These are phyloP conservation scores for Cairneyella variabilis DNA, from an alignment of 495 filamentous ascomycete species.

Conservation along the genomic window DNA sequence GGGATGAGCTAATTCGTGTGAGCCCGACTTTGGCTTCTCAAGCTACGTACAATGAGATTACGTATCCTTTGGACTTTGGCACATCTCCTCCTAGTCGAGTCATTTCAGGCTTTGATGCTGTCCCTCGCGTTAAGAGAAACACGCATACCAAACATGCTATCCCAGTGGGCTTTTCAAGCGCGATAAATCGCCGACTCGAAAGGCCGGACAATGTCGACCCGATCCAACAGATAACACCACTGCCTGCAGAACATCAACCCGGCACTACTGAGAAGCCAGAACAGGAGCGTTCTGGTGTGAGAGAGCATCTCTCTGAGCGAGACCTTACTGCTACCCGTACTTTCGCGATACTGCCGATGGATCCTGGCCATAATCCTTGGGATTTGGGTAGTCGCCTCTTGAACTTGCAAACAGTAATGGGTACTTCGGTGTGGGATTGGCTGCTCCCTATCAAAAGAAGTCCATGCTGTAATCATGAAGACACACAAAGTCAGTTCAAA, in stretches of 20 bases:
- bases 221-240: too few relatives aligned
- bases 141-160: too few relatives aligned
- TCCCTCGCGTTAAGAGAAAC: too few relatives aligned
- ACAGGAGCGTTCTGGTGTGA: background rate
- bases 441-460: conserved; percentile 64
- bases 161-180: too few relatives aligned
- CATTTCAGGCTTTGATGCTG: too few relatives aligned
- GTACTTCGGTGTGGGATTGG: conserved; percentile 65
- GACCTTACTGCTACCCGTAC: conserved; percentile 51
- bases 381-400: conserved; percentile 55
- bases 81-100: background rate
- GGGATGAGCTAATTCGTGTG: background rate
- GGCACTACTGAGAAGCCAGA: too few relatives aligned
- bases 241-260: too few relatives aligned
- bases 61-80: conserved; percentile 16
- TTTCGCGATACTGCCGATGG: conserved; percentile 71
- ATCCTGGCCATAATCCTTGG: conserved; percentile 75
- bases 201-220: too few relatives aligned
- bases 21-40: background rate
- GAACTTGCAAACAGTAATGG: conserved; percentile 76
- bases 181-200: too few relatives aligned
- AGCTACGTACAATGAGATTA: conserved; percentile 13
- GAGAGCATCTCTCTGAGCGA: conserved; percentile 18
- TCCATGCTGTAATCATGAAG: conserved; percentile 53
- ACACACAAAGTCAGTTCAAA: conserved; percentile 42